Evolutionary conservation across 129 eudicot species (phyloP), one percentile per base, ranked within the genome.

Genomic region (Tagetes patula): DNA sequence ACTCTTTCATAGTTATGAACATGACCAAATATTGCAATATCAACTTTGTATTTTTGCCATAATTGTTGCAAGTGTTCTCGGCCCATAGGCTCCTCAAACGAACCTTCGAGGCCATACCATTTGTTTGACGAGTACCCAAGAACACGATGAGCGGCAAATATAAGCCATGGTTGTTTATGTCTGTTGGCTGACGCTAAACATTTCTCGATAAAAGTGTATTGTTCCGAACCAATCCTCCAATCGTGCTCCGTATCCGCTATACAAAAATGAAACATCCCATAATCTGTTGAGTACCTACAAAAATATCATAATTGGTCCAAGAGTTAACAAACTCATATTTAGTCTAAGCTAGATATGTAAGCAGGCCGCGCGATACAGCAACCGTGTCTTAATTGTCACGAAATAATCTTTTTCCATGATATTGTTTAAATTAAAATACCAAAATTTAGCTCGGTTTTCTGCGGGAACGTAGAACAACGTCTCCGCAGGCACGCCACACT

Each of bases 41-140:
- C 97, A 45, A 88, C 97, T 80, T 88, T 91, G 65, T 91, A 86
- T 61, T 77, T 88, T 75, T 91, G 97, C 97, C 97, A 91, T 8
- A 91, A 87, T 37, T 61, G 83, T 77, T 89, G 96, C 79, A 91
- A 80, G 87, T 82, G 78, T 67, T 88, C 96, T 39, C 97, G 82
- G 3, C 97, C 97, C 97, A 91, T 91, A 45, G 96, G 97, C 73
- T 88, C 97, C 37, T 88, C 91, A 42, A 92, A 91, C 5, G 97
- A 76, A 30, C 97, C 97, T 68, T 88, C 89, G 8, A 46, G 8
- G 4, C 85, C 96, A 3, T 86, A 92, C 76, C 77, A 86, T 2
- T 73, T 27, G 47, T 80, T 80, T 0, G 97, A 92, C 3, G 96
- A 85, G 58, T 92, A 92, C 20, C 97, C 97, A 33, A 92, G 96